A percentile compares a stretch with the other conserved stretches of the same genome.
phyloP scores from a whole-genome alignment of 805 yeast species.

The Candida argentea region DNA sequence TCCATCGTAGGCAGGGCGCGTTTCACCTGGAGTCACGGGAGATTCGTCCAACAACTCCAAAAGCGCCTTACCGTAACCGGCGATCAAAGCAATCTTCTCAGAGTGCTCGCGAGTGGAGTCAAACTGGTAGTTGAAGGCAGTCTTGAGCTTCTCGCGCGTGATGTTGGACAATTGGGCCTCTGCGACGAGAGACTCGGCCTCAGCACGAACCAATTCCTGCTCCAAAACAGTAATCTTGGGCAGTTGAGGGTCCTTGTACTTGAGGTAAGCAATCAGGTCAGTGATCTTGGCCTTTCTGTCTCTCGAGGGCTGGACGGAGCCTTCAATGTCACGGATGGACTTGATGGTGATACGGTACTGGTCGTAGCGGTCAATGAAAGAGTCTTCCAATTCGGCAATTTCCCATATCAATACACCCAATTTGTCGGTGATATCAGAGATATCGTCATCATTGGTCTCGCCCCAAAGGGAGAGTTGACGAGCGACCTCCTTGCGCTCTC shows the following conservation, averaged over 20 bases:
- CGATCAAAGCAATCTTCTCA: slow-evolving; percentile 93
- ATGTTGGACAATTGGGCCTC: slow-evolving; percentile 98
- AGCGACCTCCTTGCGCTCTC: slow-evolving; percentile 93
- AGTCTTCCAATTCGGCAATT: slow-evolving; percentile 97
- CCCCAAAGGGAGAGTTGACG: slow-evolving; percentile 98
- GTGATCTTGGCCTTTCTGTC: slow-evolving; percentile 97
- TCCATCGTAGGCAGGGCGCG: slow-evolving; percentile 97
- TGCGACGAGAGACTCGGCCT: slow-evolving; percentile 97
- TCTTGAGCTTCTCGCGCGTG: slow-evolving; percentile 96
- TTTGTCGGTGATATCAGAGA: slow-evolving; percentile 93
- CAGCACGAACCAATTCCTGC: slow-evolving; percentile 98
- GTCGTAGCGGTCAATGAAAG: slow-evolving; percentile 95
- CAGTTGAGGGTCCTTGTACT: slow-evolving; percentile 97
- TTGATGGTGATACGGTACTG: slow-evolving; percentile 94
- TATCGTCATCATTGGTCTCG: slow-evolving; percentile 95
- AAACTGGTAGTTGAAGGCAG: slow-evolving; percentile 93
- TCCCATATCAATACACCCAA: slow-evolving; percentile 92
- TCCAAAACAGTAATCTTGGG: slow-evolving; percentile 92
- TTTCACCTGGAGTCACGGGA: slow-evolving; percentile 98
- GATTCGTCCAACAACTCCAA: slow-evolving; percentile 92
- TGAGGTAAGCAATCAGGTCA: slow-evolving; percentile 93
- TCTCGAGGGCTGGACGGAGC: slow-evolving; percentile 95
- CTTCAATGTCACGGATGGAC: slow-evolving; percentile 92
- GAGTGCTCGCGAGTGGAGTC: slow-evolving; percentile 91
- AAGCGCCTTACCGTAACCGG: slow-evolving; percentile 97